Evolutionary conservation across 202 grass and related monocot species (phyloP), one percentile per base, ranked within the genome.

Genomic region (Schoenoplectus triqueter): DNA sequence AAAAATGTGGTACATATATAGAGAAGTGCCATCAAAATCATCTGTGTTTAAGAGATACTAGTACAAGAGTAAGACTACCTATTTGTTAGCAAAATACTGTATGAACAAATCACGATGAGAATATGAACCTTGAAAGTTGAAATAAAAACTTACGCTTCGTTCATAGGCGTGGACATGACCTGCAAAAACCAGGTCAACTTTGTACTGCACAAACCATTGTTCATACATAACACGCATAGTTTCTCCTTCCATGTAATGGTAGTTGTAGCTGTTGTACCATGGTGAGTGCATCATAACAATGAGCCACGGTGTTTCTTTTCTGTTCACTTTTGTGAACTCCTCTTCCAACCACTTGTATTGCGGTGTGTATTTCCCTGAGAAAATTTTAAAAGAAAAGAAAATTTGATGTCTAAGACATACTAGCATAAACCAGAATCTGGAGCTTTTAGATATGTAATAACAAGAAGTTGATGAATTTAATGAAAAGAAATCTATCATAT

Each of bases 231-330:
- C 90, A 88, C 92, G 85, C 95, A 97, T 97, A 78, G 73, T 87
- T 71, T 97, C 95, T 13, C 95, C 95, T 86, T 97, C 95, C 95
- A 97, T 97, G 66, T 93, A 94, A 55, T 94, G 95, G 51, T 97
- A 93, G 85, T 94, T 91, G 54, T 97, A 94, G 89, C 94, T 97
- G 85, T 97, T 97, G 69, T 97, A 97, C 94, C 92, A 97, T 4
- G 95, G 95, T 41, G 95, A 84, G 20, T 97, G 95, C 92, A 94
- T 80, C 22, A 97, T 88, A 10, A 94, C 88, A 5, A 97, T 94
- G 86, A 97, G 69, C 95, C 95, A 97, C 15, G 95, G 95, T 2
- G 95, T 97, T 84, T 97, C 90, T 10, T 74, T 94, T 86, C 95
- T 90, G 88, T 97, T 93, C 11, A 94, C 92, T 90, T 97, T 97